Evolutionary conservation across 495 filamentous ascomycete species (phyloP).

Genomic region (Aspergillus avenaceus): DNA sequence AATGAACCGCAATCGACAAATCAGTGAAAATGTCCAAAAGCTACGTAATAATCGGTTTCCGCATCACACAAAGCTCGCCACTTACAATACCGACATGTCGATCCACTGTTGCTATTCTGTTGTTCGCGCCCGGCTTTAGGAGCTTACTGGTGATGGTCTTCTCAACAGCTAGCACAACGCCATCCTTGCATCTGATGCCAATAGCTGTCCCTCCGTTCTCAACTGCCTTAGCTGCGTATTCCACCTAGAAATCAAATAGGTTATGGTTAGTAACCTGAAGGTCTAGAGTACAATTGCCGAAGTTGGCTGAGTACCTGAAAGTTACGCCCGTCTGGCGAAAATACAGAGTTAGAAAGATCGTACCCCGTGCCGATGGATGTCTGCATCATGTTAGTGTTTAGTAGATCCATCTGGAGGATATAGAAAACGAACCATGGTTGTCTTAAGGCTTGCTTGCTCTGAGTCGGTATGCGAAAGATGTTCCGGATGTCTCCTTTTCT

Average conservation of each 20-base stretch:
- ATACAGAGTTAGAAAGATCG: conserved; percentile 98
- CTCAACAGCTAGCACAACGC: conserved; percentile 92
- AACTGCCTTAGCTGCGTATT: conserved; percentile 97
- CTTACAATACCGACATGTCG: conserved; percentile 89
- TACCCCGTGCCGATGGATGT: conserved; percentile 99
- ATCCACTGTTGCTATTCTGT: conserved; percentile 92
- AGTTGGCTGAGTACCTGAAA: conserved; percentile 64
- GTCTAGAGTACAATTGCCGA: not conserved
- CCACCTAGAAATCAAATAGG: conserved; percentile 53
- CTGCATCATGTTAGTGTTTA: conserved; percentile 39
- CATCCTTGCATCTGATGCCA: conserved; percentile 95
- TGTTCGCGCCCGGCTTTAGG: conserved; percentile 88
- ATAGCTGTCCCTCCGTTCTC: conserved; percentile 97
- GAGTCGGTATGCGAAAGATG: not conserved
- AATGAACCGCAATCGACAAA: conserved; percentile 2
- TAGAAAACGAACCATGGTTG: conserved; percentile 31
- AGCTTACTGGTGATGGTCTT: conserved; percentile 95
- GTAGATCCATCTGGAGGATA: conserved; percentile 3
- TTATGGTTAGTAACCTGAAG: not conserved
- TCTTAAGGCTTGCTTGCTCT: conserved; percentile 10
- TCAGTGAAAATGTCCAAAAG: not conserved
- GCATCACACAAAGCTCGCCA: not conserved
- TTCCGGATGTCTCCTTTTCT: too few relatives aligned
- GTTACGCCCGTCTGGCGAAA: conserved; percentile 97
- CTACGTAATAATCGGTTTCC: not conserved